These are phyloP conservation scores for Lactarius vividus DNA, from an alignment of 768 basidiomycete genomes.

Conservation along the genomic window DNA sequence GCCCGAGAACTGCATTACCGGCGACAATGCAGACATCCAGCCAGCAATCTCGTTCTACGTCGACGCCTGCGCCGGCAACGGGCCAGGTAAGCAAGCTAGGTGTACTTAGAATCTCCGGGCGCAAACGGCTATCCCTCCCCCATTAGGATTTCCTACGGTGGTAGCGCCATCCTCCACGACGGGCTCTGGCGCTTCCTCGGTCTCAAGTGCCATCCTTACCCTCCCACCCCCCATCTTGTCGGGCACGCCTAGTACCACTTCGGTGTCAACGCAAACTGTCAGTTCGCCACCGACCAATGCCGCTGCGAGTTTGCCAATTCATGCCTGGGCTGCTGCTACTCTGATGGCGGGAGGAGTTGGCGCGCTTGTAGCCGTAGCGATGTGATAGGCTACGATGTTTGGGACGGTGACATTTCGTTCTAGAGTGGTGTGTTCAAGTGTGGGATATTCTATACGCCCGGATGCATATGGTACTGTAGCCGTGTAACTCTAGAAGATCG, in stretches of 20 bases:
- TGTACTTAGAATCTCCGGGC: background rate
- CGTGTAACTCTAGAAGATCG: too few relatives aligned
- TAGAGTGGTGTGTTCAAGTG: too few relatives aligned
- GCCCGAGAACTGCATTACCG: background rate
- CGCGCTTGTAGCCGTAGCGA: background rate
- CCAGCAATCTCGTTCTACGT: background rate
- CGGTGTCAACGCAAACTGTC: background rate
- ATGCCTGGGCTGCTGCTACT: constrained; percentile 3
- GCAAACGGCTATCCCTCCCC: background rate
- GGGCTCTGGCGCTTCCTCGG: background rate
- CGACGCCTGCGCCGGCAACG: background rate
- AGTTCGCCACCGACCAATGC: constrained; percentile 1
- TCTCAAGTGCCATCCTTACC: background rate
- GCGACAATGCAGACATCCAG: background rate
- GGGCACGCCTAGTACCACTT: background rate
- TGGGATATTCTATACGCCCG: background rate
- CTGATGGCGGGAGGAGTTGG: constrained; percentile 13
- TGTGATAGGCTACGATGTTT: background rate
- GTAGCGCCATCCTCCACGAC: background rate
- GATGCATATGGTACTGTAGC: too few relatives aligned
- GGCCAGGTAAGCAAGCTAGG: background rate
- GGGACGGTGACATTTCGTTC: background rate
- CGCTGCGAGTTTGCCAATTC: background rate
- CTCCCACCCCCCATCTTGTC: background rate
- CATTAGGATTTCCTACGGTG: background rate